These are phyloP conservation scores for Tricholoma terreum DNA, from an alignment of 768 basidiomycete genomes.

Conservation along the genomic window DNA sequence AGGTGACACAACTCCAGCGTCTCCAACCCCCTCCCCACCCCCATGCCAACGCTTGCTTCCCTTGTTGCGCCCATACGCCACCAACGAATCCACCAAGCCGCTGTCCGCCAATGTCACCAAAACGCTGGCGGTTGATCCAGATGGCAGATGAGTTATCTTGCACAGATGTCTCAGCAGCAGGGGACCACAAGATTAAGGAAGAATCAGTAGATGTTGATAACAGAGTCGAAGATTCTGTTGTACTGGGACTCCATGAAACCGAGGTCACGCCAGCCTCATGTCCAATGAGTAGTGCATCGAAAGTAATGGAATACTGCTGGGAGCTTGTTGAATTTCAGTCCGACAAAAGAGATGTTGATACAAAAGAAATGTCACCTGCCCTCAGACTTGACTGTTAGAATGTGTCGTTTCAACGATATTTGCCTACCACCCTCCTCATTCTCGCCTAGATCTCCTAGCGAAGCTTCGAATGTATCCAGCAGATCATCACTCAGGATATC, in stretches of 20 bases:
- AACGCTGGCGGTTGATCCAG: constrained; percentile 89
- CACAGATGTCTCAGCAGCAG: constrained; percentile 39
- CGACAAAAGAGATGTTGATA: neutral
- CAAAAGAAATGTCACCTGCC: constrained; percentile 31
- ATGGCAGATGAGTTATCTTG: constrained; percentile 52
- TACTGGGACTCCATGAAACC: constrained; percentile 70
- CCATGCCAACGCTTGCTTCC: constrained; percentile 71
- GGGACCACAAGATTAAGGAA: constrained; percentile 93
- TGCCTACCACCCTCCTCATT: constrained; percentile 78
- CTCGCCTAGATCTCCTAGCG: constrained; percentile 67
- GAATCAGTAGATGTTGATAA: constrained; percentile 96
- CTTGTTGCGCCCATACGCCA: constrained; percentile 71
- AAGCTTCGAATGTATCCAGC: constrained; percentile 85
- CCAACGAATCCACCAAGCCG: constrained; percentile 91
- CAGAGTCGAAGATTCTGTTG: constrained; percentile 43
- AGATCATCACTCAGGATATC: constrained; percentile 62
- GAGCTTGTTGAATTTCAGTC: constrained; percentile 19
- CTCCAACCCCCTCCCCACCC: constrained; percentile 97
- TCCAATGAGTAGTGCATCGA: constrained; percentile 93
- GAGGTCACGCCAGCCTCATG: constrained; percentile 93
- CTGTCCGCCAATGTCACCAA: constrained; percentile 93
- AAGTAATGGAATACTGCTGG: constrained; percentile 72
- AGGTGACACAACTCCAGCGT: constrained; percentile 60
- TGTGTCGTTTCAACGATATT: constrained; percentile 85
- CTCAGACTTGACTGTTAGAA: constrained; percentile 59